These are phyloP conservation scores for Deakozyma indianensis DNA, from an alignment of 805 yeast genomes.

Conservation along the genomic window DNA sequence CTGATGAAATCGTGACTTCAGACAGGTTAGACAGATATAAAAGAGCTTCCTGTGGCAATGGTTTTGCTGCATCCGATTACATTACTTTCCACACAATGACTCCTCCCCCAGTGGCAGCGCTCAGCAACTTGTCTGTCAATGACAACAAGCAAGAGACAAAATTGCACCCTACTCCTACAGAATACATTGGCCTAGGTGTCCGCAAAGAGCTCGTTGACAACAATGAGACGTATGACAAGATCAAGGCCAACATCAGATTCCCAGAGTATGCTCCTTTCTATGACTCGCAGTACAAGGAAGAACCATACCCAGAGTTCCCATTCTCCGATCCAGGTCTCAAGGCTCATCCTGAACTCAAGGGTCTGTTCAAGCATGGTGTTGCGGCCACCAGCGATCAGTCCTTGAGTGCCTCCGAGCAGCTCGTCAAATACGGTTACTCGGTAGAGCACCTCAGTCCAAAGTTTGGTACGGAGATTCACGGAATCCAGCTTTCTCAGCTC, in stretches of 20 bases:
- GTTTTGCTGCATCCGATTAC: too few relatives aligned
- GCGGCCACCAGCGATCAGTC: background rate
- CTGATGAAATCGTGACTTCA: too few relatives aligned
- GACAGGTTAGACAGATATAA: too few relatives aligned
- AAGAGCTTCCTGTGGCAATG: too few relatives aligned
- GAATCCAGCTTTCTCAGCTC: slow-evolving; percentile 42
- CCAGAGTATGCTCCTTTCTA: background rate
- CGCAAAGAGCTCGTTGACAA: background rate
- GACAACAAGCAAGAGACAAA: background rate
- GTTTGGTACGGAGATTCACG: slow-evolving; percentile 44
- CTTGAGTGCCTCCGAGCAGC: background rate
- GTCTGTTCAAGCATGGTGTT: background rate
- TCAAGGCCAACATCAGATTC: background rate
- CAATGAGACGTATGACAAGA: background rate
- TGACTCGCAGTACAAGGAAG: background rate
- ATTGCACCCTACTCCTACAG: background rate
- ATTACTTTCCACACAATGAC: too few relatives aligned
- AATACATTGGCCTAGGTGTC: background rate
- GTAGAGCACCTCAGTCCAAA: slow-evolving; percentile 39
- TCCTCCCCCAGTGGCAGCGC: background rate
- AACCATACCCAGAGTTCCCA: background rate
- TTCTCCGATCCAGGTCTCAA: background rate
- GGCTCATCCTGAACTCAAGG: background rate
- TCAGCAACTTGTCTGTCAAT: background rate
- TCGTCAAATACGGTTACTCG: slow-evolving; percentile 14